These are phyloP conservation scores for Exophiala sideris DNA, from an alignment of 2,329 filamentous ascomycete genomes.

Conservation along the genomic window DNA sequence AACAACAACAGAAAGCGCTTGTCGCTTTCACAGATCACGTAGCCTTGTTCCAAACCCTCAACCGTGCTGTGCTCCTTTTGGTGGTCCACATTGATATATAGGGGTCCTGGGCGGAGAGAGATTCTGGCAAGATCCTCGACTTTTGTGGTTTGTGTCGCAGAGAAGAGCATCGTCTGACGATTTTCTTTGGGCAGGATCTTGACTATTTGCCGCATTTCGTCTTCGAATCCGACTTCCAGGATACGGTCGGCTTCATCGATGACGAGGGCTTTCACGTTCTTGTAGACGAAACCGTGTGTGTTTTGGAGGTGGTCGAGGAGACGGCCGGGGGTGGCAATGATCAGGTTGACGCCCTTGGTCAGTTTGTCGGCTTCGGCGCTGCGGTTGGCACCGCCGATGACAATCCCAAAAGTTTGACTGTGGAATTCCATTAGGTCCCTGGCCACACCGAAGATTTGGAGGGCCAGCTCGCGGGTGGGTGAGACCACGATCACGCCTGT, in stretches of 20 bases:
- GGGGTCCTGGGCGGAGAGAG: conserved; percentile 80
- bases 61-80: conserved; percentile 87
- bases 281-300: conserved; percentile 83
- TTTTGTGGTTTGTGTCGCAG: conserved; percentile 96
- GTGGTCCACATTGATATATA: conserved; percentile 97
- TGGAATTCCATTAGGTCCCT: conserved; percentile 89
- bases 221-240: conserved; percentile 91
- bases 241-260: conserved; percentile 98
- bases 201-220: conserved; percentile 95
- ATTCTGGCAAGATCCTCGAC: conserved; percentile 95
- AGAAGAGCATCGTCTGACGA: conserved; percentile 97
- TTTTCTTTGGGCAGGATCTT: conserved; percentile 86
- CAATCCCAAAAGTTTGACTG: conserved; percentile 92
- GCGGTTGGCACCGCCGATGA: conserved; percentile 91
- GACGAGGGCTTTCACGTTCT: conserved; percentile 86
- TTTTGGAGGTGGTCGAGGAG: conserved; percentile 92
- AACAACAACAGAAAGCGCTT: conserved; percentile 92
- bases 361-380: conserved; percentile 92
- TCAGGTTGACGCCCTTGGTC: conserved; percentile 84
- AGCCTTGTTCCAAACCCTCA: conserved; percentile 91
- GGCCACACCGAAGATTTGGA: conserved; percentile 95
- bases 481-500: conserved; percentile 91
- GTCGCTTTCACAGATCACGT: conserved; percentile 88
- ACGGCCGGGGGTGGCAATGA: conserved; percentile 90
- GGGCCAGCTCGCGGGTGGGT: conserved; percentile 85